Evolutionary conservation across 2,329 filamentous ascomycete species (phyloP).

Genomic region (Tolypocladium inflatum): DNA sequence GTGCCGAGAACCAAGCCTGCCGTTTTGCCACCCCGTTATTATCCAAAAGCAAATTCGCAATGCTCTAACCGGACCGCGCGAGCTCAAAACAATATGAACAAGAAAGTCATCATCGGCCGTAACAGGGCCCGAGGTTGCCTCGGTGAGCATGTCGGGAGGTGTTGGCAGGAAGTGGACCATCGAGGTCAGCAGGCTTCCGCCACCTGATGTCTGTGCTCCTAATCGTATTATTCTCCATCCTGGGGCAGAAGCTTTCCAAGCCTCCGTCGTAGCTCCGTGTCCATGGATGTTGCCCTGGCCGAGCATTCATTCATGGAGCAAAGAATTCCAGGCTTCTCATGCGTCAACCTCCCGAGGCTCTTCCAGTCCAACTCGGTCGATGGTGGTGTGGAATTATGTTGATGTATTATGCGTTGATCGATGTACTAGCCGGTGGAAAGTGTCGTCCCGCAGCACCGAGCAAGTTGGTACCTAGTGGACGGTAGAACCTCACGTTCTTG

Average conservation of each 20-base stretch:
- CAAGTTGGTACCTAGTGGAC: not conserved
- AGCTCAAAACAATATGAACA: not conserved
- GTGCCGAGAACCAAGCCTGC: not conserved
- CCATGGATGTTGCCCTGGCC: not conserved
- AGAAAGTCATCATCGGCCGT: not conserved
- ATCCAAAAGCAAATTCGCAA: not conserved
- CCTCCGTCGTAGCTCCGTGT: not conserved
- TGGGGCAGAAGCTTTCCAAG: not conserved
- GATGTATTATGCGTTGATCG: not conserved
- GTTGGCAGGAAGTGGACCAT: not conserved
- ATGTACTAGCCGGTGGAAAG: not conserved
- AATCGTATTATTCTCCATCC: not conserved
- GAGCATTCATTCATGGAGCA: not conserved
- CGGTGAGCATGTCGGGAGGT: not conserved
- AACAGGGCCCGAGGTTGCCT: not conserved
- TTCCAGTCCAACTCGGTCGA: not conserved
- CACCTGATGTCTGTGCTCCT: not conserved
- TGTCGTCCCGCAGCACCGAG: not conserved
- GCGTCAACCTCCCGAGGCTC: not conserved
- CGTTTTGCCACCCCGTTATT: not conserved
- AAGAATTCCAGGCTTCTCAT: not conserved
- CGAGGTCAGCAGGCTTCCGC: not conserved
- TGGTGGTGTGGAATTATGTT: not conserved
- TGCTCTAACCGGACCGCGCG: not conserved
- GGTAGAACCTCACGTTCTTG: not conserved